These are phyloP conservation scores for Trifolium repens DNA, from an alignment of 306 rosid genomes.

Conservation along the genomic window DNA sequence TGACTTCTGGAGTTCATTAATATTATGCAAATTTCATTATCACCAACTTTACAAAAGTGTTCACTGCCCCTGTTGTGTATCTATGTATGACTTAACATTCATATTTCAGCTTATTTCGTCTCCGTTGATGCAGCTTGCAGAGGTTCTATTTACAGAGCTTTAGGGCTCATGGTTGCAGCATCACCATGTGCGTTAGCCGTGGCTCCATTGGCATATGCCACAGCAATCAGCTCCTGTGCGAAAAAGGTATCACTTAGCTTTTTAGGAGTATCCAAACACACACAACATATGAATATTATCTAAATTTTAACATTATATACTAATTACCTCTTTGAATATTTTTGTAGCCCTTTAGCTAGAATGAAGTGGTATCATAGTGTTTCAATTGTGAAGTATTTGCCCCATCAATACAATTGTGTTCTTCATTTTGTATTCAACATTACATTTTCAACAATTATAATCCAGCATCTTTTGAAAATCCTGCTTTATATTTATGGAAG, in stretches of 20 bases:
- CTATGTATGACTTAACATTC: constrained; percentile 26
- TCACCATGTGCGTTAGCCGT: constrained; percentile 99
- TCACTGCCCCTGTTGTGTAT: constrained; percentile 8
- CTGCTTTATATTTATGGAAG: constrained; percentile 2
- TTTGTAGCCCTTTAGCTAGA: constrained; percentile 5
- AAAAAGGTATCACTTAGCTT: constrained; percentile 65
- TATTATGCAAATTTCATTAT: constrained; percentile 17
- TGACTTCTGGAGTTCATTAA: constrained; percentile 12
- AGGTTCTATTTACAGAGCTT: constrained; percentile 94
- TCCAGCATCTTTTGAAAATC: constrained; percentile 1
- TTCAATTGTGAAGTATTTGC: constrained; percentile 25
- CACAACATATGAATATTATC: constrained; percentile 19
- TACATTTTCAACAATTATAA: constrained; percentile 1
- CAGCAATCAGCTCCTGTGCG: constrained; percentile 94
- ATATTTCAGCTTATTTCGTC: constrained; percentile 48
- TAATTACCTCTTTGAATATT: constrained; percentile 8
- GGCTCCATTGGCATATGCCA: constrained; percentile 96
- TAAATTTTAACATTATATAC: constrained; percentile 21
- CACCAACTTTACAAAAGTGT: constrained; percentile 20
- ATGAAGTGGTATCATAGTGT: constrained; percentile 30
- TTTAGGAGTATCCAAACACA: constrained; percentile 11
- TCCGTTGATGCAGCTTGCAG: constrained; percentile 76
- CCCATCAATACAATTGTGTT: not conserved
- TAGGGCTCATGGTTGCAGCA: constrained; percentile 98
- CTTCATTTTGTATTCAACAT: not conserved